Evolutionary conservation across 2,329 filamentous ascomycete genomes (phyloP).

Genomic region (Pseudocercospora crystallina): DNA sequence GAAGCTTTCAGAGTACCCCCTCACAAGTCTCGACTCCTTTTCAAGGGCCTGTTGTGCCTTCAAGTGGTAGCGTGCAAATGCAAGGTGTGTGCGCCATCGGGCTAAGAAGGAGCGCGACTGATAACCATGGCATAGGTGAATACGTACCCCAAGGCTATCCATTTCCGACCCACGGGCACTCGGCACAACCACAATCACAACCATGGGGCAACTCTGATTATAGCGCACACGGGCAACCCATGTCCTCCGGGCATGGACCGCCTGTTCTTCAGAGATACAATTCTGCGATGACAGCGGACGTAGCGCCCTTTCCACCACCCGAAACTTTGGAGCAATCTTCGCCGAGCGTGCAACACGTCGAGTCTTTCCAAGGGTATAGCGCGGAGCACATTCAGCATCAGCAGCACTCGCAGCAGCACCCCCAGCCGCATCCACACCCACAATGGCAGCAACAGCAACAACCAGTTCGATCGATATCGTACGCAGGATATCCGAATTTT

Average conservation of each 20-base stretch:
- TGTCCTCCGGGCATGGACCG: no score
- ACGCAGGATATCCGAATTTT: conserved; percentile 2
- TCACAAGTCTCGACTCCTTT: conserved; percentile 22
- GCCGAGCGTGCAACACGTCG: conserved; percentile 8
- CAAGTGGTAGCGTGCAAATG: conserved; percentile 1
- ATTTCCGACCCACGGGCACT: neutral
- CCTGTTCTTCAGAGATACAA: conserved; percentile 2
- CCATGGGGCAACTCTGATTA: conserved; percentile 7
- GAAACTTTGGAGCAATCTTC: conserved; percentile 5
- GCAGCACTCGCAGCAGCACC: neutral
- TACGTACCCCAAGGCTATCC: conserved; percentile 9
- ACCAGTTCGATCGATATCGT: conserved; percentile 7
- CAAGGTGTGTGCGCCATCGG: conserved; percentile 6
- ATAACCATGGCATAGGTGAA: conserved; percentile 4
- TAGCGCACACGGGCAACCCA: conserved; percentile 1
- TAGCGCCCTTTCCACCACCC: conserved; percentile 12
- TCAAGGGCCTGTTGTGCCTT: conserved; percentile 18
- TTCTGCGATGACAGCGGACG: conserved; percentile 9
- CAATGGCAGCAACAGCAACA: conserved; percentile 7
- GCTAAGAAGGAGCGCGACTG: neutral
- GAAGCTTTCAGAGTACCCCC: conserved; percentile 19
- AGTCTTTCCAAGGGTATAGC: conserved; percentile 2
- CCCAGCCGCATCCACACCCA: neutral
- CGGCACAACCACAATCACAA: neutral
- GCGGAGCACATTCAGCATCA: conserved; percentile 8